A percentile compares a stretch with the other conserved stretches of the same genome.
Conservation (phyloP, 345 rosid genomes). For the Eucalyptus curtisii region DNA sequence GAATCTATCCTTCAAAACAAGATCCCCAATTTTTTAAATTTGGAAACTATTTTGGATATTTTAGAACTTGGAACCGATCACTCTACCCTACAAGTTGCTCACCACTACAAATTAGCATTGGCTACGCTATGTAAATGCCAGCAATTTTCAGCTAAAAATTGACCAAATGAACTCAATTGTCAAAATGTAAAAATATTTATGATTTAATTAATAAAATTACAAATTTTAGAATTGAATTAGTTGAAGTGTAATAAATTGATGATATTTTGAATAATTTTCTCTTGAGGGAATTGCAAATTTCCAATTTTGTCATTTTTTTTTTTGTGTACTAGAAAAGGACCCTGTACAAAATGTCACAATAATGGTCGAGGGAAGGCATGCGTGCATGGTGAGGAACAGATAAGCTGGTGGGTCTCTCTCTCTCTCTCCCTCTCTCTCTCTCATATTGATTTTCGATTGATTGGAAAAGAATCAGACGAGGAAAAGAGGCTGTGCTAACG, state of each 20-base stretch:
- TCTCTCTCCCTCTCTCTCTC: not conserved
- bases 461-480: not conserved
- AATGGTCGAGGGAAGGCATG: not conserved
- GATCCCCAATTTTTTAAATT: too few relatives aligned
- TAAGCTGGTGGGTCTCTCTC: not conserved
- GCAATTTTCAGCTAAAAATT: fast-evolving
- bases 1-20: too few relatives aligned
- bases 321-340: not conserved
- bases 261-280: not conserved
- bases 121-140: fast-evolving
- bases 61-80: too few relatives aligned
- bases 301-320: too few relatives aligned
- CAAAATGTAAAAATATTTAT: too few relatives aligned
- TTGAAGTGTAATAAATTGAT: too few relatives aligned
- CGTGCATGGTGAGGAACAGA: not conserved
- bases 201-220: too few relatives aligned
- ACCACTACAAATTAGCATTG: too few relatives aligned
- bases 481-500: not conserved
- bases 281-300: not conserved
- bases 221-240: too few relatives aligned
- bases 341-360: not conserved
- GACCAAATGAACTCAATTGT: fast-evolving
- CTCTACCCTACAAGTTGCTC: too few relatives aligned
- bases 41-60: too few relatives aligned
- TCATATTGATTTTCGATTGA: not conserved